Base-by-base conservation (phyloP, 2,329 filamentous ascomycete genomes). In the Ophiostoma ips region DNA sequence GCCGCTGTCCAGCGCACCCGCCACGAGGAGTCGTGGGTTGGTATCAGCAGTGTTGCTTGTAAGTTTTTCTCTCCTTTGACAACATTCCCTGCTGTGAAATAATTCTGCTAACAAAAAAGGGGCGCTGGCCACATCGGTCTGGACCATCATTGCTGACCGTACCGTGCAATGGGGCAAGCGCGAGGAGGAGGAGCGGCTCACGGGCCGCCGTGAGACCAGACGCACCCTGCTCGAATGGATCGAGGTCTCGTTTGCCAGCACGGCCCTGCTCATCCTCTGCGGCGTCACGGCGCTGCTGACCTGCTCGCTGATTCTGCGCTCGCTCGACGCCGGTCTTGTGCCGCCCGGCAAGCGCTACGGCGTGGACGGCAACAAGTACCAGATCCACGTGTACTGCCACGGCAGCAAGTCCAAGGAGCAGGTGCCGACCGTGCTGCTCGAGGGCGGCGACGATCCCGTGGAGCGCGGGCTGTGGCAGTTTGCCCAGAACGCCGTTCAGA, bases 171-270 rank as follows among this genome's bases (percentile, higher is more conserved):
- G 87, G 84, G 92, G 90, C 51, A 96, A 96, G 66, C 73, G 73
- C 1, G 87, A 95, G 59, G 92, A 96, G 63, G 92, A 98, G 63
- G 83, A 95, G 63, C 80, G 92, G 24, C 71, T 96, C 18, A 96
- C 90, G 0, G 92, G 92, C 11, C 83, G 90, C 13, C 77, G 84
- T 30, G 90, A 98, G 68, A 87, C 84, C 11, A 78, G 89, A 21
- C 80, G 89, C 28, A 85, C 87, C 0, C 65, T 95, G 5, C 69
- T 76, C 38, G 87, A 96, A 68, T 96, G 92, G 90, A 66, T 81
- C 5, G 83, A 82, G 40, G 86, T 98, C 13, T 68, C 94, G 3
- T 61, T 82, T 3, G 83, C 87, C 24, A 88, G 84, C 1, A 67
- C 88, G 44, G 73, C 84, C 37, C 77, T 94, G 60, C 67, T 77